phyloP scores from a whole-genome alignment of 805 yeast species.

The Torulaspora microellipsoides region DNA sequence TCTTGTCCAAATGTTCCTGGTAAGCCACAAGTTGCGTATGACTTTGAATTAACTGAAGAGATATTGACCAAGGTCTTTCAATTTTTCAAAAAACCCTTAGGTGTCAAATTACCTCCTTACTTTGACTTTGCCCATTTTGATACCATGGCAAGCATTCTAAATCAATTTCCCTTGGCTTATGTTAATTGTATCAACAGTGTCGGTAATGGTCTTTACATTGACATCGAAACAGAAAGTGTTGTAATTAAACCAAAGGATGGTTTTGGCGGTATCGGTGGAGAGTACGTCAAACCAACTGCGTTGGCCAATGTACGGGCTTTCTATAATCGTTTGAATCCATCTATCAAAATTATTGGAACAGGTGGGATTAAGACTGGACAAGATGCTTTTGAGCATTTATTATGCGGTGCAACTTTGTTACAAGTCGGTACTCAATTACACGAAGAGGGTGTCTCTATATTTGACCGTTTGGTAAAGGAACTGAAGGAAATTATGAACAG shows the following conservation, averaged over 20 bases:
- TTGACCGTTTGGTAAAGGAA: conserved; percentile 24
- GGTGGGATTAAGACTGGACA: conserved; percentile 32
- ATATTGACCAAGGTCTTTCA: conserved; percentile 24
- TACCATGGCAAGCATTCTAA: conserved; percentile 26
- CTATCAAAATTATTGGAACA: conserved; percentile 30
- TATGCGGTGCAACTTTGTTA: conserved; percentile 33
- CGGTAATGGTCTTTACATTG: conserved; percentile 32
- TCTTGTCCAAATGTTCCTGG: conserved; percentile 37
- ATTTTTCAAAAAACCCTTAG: conserved; percentile 31
- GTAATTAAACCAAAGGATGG: conserved; percentile 33
- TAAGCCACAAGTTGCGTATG: conserved; percentile 33
- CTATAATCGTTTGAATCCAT: conserved; percentile 29
- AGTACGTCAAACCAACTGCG: conserved; percentile 33
- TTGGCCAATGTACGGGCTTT: conserved; percentile 34
- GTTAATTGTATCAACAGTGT: conserved; percentile 32
- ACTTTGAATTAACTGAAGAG: conserved; percentile 27
- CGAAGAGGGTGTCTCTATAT: conserved; percentile 27
- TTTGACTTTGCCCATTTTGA: conserved; percentile 34
- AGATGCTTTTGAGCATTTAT: conserved; percentile 32
- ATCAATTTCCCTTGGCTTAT: conserved; percentile 27
- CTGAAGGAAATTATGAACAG: conserved; percentile 23
- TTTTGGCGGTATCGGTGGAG: conserved; percentile 35
- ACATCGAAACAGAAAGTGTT: conserved; percentile 27
- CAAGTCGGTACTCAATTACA: conserved; percentile 31
- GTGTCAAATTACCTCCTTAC: conserved; percentile 32